phyloP scores from a whole-genome alignment of 208 protist genomes.

The Wallacemonas collosoma region DNA sequence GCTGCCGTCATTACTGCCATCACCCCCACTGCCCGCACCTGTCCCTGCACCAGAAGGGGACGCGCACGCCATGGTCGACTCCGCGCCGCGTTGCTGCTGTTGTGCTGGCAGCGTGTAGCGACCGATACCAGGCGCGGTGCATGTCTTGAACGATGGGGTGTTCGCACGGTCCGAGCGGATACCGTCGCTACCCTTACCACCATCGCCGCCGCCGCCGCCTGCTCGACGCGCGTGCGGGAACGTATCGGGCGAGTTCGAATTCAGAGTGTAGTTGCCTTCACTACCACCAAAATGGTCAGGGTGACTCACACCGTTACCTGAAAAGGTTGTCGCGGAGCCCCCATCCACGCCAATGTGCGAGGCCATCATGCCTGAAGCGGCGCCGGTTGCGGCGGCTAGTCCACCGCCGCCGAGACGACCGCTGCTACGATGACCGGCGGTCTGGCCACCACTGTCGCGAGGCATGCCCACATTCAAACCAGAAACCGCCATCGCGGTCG shows the following conservation, averaged over 20 bases:
- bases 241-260: slow-evolving; percentile 12
- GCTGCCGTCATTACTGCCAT: neutral
- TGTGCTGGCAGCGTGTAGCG: neutral
- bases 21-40: neutral
- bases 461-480: neutral
- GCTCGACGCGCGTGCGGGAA: slow-evolving; percentile 16
- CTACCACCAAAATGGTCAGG: neutral
- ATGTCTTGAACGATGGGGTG: neutral
- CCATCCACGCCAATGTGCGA: neutral
- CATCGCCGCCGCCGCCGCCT: neutral
- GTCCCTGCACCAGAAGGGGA: neutral
- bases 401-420: neutral
- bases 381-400: neutral
- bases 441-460: neutral
- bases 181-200: neutral
- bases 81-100: neutral
- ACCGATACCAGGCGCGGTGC: neutral
- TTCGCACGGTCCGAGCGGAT: neutral
- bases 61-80: neutral
- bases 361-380: neutral
- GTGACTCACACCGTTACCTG: neutral
- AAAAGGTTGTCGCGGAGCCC: neutral
- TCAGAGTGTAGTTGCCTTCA: slow-evolving; percentile 20
- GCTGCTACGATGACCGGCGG: neutral
- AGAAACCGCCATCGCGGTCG: neutral